These are phyloP conservation scores for Rhodamnia rubescens DNA, from an alignment of 345 rosid genomes.

Conservation along the genomic window DNA sequence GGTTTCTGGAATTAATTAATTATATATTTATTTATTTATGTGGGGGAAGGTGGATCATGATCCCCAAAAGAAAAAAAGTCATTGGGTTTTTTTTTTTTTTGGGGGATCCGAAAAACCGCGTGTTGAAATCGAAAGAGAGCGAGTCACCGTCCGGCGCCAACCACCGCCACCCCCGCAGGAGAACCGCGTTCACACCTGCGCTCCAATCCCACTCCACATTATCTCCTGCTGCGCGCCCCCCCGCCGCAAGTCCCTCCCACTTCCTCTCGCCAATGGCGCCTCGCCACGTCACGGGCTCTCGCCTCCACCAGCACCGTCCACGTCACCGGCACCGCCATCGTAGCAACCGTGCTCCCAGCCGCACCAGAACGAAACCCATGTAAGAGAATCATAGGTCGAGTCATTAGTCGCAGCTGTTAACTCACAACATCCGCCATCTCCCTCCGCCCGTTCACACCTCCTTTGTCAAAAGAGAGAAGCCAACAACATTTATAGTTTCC, in stretches of 20 bases:
- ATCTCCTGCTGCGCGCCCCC: neutral
- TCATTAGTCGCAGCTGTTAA: neutral
- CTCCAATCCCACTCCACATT: neutral
- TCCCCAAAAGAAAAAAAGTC: neutral
- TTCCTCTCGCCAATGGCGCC: neutral
- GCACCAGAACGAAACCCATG: neutral
- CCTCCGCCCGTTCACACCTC: neutral
- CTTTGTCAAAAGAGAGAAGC: neutral
- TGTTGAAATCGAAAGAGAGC: neutral
- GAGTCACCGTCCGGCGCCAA: constrained; percentile 13
- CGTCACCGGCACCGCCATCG: neutral
- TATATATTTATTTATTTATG: accelerated
- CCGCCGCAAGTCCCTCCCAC: neutral
- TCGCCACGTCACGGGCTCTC: neutral
- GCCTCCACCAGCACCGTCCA: no score
- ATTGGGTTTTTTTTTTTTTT: neutral
- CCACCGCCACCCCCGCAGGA: constrained; percentile 8
- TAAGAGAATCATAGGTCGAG: neutral
- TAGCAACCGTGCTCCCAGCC: neutral
- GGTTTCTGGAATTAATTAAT: neutral
- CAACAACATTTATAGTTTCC: neutral
- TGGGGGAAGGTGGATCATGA: neutral
- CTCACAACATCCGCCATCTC: neutral
- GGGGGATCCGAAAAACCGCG: constrained; percentile 3
- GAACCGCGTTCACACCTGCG: constrained; percentile 25